Evolutionary conservation across 1,139 yeast genomes (phyloP).

Genomic region (Geotrichum aggregatum): DNA sequence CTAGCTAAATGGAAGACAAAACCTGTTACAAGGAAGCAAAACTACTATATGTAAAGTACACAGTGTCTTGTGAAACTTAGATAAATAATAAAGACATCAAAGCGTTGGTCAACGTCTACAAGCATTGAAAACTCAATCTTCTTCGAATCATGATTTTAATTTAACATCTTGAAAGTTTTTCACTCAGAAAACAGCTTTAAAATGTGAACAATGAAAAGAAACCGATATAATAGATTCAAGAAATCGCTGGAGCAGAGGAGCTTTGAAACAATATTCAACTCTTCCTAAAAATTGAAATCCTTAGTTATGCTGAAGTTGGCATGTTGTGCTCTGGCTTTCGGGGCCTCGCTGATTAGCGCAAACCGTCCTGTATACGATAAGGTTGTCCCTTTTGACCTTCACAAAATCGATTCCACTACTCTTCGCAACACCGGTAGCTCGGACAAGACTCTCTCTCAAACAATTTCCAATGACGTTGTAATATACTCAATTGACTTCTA

Average conservation of each 20-base stretch:
- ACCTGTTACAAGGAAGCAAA: too few species aligned
- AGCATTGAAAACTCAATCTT: too few species aligned
- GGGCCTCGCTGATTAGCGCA: constrained; percentile 8
- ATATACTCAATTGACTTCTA: constrained; percentile 19
- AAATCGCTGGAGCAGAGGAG: too few species aligned
- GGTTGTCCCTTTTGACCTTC: constrained; percentile 12
- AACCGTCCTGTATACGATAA: constrained; percentile 2
- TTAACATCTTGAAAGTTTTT: too few species aligned
- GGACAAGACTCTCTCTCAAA: constrained; percentile 1
- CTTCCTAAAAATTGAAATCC: not conserved
- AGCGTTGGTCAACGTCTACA: too few species aligned
- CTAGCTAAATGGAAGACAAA: too few species aligned
- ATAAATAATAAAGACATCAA: too few species aligned
- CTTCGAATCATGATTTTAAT: too few species aligned
- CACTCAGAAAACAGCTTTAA: too few species aligned
- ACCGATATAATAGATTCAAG: not conserved
- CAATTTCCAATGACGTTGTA: constrained; percentile 12
- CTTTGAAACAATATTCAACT: not conserved
- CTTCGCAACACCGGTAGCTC: not conserved
- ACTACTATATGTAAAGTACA: too few species aligned
- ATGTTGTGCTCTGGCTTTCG: constrained; percentile 9
- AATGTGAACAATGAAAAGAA: too few species aligned
- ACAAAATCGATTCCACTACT: not conserved
- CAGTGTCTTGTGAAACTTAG: too few species aligned
- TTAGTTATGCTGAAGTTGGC: constrained; percentile 10